phyloP scores from a whole-genome alignment of 2,329 filamentous ascomycete genomes.

The Fusarium sp. region DNA sequence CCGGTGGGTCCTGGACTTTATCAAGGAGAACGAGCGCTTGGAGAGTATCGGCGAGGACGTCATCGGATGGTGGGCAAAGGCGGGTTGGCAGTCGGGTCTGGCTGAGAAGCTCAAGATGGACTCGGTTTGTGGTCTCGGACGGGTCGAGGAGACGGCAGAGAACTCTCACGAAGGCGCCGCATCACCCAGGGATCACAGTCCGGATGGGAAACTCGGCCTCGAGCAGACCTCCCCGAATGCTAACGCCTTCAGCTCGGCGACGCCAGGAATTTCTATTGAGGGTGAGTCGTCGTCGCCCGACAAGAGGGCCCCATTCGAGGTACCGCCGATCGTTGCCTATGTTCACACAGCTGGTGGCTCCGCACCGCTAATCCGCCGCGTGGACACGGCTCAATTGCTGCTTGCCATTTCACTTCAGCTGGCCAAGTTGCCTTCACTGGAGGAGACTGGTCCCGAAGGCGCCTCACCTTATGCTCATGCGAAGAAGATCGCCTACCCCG shows the following conservation, averaged over 20 bases:
- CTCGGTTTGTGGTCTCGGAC: constrained; percentile 60
- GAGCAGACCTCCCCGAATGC: constrained; percentile 1
- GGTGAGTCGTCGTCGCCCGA: constrained; percentile 6
- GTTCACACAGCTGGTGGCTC: constrained; percentile 68
- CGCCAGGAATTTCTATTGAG: constrained; percentile 11
- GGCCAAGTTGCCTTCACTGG: constrained; percentile 79
- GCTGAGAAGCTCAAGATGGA: constrained; percentile 77
- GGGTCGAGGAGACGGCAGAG: constrained; percentile 51
- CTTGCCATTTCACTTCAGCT: constrained; percentile 83
- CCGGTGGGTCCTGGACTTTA: constrained; percentile 86
- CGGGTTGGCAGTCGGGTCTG: constrained; percentile 85
- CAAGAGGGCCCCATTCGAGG: constrained; percentile 42
- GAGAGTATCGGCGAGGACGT: constrained; percentile 92
- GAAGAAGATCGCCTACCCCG: constrained; percentile 82
- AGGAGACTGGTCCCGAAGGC: constrained; percentile 64
- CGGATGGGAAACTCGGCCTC: constrained; percentile 25
- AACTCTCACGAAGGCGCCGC: constrained; percentile 44
- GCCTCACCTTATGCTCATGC: constrained; percentile 78
- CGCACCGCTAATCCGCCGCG: constrained; percentile 78
- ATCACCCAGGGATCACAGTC: constrained; percentile 41
- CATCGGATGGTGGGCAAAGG: constrained; percentile 94
- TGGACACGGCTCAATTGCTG: constrained; percentile 85
- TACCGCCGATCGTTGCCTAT: constrained; percentile 82
- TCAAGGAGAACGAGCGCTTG: constrained; percentile 78
- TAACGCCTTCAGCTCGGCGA: background rate